Percentiles rank a stretch among this genome's conserved stretches.
Conservation (phyloP, 495 filamentous ascomycete species). For the Annulohypoxylon nitens region DNA sequence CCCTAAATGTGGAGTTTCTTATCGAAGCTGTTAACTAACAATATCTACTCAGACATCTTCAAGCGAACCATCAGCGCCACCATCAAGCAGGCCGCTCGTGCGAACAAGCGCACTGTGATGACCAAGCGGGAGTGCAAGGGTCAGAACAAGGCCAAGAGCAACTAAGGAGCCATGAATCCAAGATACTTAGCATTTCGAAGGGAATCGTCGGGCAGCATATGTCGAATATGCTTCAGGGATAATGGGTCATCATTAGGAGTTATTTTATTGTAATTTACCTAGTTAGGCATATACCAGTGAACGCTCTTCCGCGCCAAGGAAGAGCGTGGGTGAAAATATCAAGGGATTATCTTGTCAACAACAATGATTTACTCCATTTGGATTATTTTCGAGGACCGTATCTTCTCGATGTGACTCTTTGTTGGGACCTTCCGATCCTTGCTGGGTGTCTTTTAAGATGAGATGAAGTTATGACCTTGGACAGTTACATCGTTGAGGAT, state of each 20-base stretch:
- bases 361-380: neutral
- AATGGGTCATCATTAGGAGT: conserved; percentile 18
- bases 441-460: neutral
- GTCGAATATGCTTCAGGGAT: neutral
- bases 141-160: conserved; percentile 13
- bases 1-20: neutral
- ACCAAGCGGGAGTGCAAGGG: conserved; percentile 37
- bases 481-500: conserved; percentile 19
- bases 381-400: neutral
- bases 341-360: conserved; percentile 6
- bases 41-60: conserved; percentile 45
- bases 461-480: neutral
- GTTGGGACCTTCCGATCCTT: neutral
- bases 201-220: neutral
- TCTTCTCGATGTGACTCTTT: neutral
- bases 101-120: conserved; percentile 40
- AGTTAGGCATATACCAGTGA: neutral
- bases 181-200: neutral
- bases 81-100: conserved; percentile 45
- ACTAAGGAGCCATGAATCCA: conserved; percentile 10
- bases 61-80: conserved; percentile 54
- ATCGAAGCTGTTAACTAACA: conserved; percentile 24
- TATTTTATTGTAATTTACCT: conserved; percentile 3
- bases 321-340: conserved; percentile 3
- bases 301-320: conserved; percentile 2